Conservation (phyloP, 441 rosid species). For the Pelargonium hybrid region DNA sequence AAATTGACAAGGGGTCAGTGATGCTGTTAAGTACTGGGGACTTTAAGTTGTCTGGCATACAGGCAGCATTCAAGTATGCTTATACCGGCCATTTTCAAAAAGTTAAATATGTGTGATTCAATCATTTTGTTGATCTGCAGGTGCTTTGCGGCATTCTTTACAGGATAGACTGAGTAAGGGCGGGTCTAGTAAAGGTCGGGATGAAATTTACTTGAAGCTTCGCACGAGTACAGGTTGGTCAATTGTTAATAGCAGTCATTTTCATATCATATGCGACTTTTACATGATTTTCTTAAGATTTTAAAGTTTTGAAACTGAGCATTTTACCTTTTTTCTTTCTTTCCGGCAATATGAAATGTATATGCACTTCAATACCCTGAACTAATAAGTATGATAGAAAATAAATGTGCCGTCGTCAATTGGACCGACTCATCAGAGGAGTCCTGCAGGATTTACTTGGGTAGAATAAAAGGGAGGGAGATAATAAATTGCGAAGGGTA, state of each 20-base stretch:
- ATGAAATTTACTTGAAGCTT: conserved; percentile 75
- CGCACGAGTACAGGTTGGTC: conserved; percentile 74
- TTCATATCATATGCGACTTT: neutral
- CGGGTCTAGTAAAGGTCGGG: conserved; percentile 61
- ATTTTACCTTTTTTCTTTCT: too few relatives aligned
- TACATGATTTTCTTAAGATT: neutral
- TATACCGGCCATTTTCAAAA: neutral
- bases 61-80: neutral
- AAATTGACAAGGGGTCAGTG: neutral
- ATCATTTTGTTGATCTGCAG: conserved; percentile 26
- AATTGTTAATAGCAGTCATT: neutral
- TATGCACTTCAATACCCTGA: too few relatives aligned
- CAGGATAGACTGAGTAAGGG: conserved; percentile 86
- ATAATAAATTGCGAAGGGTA: too few relatives aligned
- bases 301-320: neutral
- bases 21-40: neutral
- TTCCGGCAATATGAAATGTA: too few relatives aligned
- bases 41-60: neutral
- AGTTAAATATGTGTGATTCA: neutral
- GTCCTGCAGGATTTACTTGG: too few relatives aligned
- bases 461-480: too few relatives aligned
- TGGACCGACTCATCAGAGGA: too few relatives aligned
- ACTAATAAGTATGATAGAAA: too few relatives aligned
- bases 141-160: conserved; percentile 81
- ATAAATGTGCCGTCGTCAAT: too few relatives aligned